A percentile compares a stretch with the other conserved stretches of the same genome.
Evolutionary conservation across 352 stramenopile genomes (phyloP).

Genomic region (Phytophthora megakarya): DNA sequence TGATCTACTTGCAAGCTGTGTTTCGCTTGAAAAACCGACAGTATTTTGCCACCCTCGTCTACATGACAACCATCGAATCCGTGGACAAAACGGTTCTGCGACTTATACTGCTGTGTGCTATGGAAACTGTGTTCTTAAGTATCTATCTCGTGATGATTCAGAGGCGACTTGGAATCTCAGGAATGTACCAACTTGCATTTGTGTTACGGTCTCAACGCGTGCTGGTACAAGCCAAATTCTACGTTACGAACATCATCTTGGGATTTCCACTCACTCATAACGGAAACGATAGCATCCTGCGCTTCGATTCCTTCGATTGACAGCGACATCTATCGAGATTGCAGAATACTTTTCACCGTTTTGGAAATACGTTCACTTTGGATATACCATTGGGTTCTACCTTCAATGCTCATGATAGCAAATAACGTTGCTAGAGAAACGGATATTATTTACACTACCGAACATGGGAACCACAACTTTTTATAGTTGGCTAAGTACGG

Average conservation of each 20-base stretch:
- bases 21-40: constrained; percentile 33
- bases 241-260: constrained; percentile 31
- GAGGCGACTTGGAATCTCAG: constrained; percentile 15
- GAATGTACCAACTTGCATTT: constrained; percentile 34
- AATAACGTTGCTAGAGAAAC: too few relatives aligned
- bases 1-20: constrained; percentile 24
- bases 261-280: constrained; percentile 36
- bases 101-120: constrained; percentile 24
- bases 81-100: constrained; percentile 8
- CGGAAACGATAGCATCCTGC: constrained; percentile 40
- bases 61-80: constrained; percentile 20
- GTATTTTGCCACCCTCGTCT: constrained; percentile 30
- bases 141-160: constrained; percentile 30
- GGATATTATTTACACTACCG: too few relatives aligned
- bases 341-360: too few relatives aligned
- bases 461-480: too few relatives aligned
- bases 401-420: too few relatives aligned
- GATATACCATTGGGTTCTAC: too few relatives aligned
- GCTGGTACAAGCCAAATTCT: constrained; percentile 35
- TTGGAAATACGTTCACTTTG: too few relatives aligned
- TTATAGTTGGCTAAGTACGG: too few relatives aligned
- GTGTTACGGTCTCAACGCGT: constrained; percentile 29
- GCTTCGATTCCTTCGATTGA: constrained; percentile 16
- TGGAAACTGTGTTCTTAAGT: constrained; percentile 26
- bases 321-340: background rate